Conservation (phyloP, 495 filamentous ascomycete species). For the Pseudevernia furfuracea region DNA sequence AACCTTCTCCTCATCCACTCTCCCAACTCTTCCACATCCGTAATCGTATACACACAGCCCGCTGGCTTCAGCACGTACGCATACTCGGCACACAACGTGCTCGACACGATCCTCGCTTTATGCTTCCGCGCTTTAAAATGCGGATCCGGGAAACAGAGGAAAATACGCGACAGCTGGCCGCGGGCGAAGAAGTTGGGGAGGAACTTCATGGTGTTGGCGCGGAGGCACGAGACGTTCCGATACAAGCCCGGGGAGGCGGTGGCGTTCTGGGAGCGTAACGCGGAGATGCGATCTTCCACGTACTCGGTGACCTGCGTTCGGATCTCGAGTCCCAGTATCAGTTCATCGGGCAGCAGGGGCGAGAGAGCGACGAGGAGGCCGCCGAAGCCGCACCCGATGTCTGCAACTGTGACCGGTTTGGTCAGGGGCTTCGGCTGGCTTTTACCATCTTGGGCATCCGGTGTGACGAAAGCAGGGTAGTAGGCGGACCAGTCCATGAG, state of each 20-base stretch:
- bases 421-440: conserved; percentile 38
- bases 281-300: conserved; percentile 75
- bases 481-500: conserved; percentile 86
- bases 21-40: conserved; percentile 90
- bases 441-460: conserved; percentile 22
- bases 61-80: conserved; percentile 78
- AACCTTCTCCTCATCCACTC: conserved; percentile 88
- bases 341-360: conserved; percentile 68
- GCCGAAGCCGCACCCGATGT: conserved; percentile 96
- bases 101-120: conserved; percentile 89
- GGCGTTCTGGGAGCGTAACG: conserved; percentile 57
- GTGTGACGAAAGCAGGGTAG: conserved; percentile 64
- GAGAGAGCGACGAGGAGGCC: conserved; percentile 82
- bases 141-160: conserved; percentile 96
- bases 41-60: conserved; percentile 89
- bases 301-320: conserved; percentile 81
- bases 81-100: conserved; percentile 83
- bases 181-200: conserved; percentile 86
- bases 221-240: conserved; percentile 77
- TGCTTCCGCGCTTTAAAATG: conserved; percentile 98
- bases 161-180: conserved; percentile 73
- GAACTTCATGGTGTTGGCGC: conserved; percentile 97
- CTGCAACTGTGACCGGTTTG: conserved; percentile 79
- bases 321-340: conserved; percentile 91
- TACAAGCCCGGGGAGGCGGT: conserved; percentile 44